Evolutionary conservation across 2,329 filamentous ascomycete genomes (phyloP), one percentile per base, ranked within the genome.

Genomic region (Fusarium sp.): DNA sequence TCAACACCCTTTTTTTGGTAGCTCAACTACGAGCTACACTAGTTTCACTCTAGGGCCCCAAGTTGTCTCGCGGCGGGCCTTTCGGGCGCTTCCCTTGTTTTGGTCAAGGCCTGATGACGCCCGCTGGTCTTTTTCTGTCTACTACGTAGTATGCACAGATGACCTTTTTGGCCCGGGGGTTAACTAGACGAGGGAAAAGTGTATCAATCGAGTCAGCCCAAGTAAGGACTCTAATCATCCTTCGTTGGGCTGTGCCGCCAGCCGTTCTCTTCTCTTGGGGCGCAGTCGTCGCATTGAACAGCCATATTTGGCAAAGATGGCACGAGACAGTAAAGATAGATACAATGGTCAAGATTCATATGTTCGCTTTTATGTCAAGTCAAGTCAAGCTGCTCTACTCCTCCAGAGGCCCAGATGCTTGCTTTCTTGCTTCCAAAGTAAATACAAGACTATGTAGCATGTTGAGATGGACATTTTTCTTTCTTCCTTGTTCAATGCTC

Each of bases 401-500:
- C 18, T 43, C 57, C 32, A 35, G 30, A 58, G 30, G 20, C 34
- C 20, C 50, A 56, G 30, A 54, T 32, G 11, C 41, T 23, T 23
- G 41, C 50, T 23, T 23, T 20, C 30, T 54, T 20, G 50, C 27
- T 60, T 27, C 39, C 37, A 45, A 32, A 23, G 25, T 45, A 61
- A 41, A 59, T 59, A 50, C 35, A 65, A 18, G 11, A 11, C n/a
- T 35, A 43, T 34, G 18, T 32, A 32, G 16, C 23, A 52, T 45
- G n/a, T 23, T 50, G 20, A 54, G 64, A 69, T 61, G 61, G 65
- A 71, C 60, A 43, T 69, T 74, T 60, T 61, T 61, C 25, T 60
- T 61, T 61, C 25, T 61, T 61, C n/a, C 67, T 65, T 59, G 37
- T 65, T 74, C 52, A 62, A 74, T 74, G 39, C 61, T 74, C 68